phyloP scores from a whole-genome alignment of 306 rosid genomes.

The Trifolium dubium region DNA sequence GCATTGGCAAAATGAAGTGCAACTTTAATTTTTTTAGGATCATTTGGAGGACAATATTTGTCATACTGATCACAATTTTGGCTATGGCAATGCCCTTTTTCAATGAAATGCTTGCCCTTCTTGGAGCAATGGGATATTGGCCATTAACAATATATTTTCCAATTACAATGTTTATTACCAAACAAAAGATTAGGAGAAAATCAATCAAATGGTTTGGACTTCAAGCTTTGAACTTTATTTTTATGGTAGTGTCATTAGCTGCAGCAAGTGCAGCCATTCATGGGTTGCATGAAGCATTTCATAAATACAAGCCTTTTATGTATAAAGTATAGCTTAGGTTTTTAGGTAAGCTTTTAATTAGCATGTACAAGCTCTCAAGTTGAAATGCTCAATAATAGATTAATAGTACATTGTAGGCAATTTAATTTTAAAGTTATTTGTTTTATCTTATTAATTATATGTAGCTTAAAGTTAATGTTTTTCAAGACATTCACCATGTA shows the following conservation, averaged over 20 bases:
- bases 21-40: conserved; percentile 18
- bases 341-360: background rate
- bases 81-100: conserved; percentile 39
- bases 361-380: background rate
- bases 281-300: conserved; percentile 3
- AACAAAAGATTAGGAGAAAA: conserved; percentile 1
- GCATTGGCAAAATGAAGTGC: background rate
- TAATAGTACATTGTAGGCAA: background rate
- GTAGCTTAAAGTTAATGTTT: too few relatives aligned
- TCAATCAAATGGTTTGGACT: conserved; percentile 31
- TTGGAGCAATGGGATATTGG: conserved; percentile 38
- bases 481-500: too few relatives aligned
- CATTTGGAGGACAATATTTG: conserved; percentile 35
- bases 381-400: background rate
- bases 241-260: conserved; percentile 27
- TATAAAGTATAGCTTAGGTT: conserved; percentile 19
- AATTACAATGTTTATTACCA: conserved; percentile 23
- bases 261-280: conserved; percentile 28
- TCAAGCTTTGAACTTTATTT: conserved; percentile 26
- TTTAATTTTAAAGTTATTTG: too few relatives aligned
- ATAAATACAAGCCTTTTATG: conserved; percentile 35
- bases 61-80: conserved; percentile 13
- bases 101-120: conserved; percentile 38
- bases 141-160: conserved; percentile 35
- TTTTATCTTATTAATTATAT: too few relatives aligned